phyloP scores from a whole-genome alignment of 192 early-diverging fungal genomes.

The Mortierella antarctica region DNA sequence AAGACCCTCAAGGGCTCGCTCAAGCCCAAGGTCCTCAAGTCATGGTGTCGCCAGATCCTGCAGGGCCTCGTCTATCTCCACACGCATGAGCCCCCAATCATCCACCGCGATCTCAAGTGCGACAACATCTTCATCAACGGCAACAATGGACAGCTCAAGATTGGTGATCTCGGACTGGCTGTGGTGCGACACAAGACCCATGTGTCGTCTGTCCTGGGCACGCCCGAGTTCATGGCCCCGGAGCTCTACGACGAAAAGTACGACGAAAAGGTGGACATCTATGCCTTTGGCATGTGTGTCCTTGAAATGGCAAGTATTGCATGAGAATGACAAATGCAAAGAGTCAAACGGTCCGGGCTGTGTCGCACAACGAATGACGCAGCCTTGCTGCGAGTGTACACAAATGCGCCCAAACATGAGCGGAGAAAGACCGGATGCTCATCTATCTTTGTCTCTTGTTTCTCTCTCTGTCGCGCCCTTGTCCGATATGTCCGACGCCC shows the following conservation, averaged over 20 bases:
- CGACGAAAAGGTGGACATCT: constrained; percentile 89
- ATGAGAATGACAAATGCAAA: neutral
- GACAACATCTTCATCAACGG: constrained; percentile 93
- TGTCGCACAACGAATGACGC: constrained; percentile 22
- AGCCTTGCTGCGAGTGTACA: neutral
- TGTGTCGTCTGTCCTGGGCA: constrained; percentile 78
- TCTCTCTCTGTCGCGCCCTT: neutral
- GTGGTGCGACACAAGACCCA: constrained; percentile 73
- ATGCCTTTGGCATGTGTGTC: constrained; percentile 90
- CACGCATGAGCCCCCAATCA: constrained; percentile 81
- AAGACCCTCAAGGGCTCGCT: constrained; percentile 74
- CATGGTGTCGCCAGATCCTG: constrained; percentile 86
- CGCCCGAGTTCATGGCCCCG: constrained; percentile 92
- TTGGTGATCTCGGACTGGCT: constrained; percentile 86
- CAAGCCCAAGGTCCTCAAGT: constrained; percentile 80
- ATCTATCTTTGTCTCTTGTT: neutral
- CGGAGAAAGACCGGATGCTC: too few relatives aligned
- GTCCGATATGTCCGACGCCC: neutral
- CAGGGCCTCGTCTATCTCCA: constrained; percentile 85
- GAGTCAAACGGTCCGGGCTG: neutral
- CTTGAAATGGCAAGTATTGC: constrained; percentile 62
- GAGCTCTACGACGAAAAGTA: constrained; percentile 92
- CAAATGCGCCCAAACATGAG: too few relatives aligned
- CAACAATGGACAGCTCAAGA: constrained; percentile 88
- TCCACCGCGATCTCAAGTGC: constrained; percentile 81